These are phyloP conservation scores for Elsinoe ampelina DNA, from an alignment of 2,329 filamentous ascomycete genomes.

Conservation along the genomic window DNA sequence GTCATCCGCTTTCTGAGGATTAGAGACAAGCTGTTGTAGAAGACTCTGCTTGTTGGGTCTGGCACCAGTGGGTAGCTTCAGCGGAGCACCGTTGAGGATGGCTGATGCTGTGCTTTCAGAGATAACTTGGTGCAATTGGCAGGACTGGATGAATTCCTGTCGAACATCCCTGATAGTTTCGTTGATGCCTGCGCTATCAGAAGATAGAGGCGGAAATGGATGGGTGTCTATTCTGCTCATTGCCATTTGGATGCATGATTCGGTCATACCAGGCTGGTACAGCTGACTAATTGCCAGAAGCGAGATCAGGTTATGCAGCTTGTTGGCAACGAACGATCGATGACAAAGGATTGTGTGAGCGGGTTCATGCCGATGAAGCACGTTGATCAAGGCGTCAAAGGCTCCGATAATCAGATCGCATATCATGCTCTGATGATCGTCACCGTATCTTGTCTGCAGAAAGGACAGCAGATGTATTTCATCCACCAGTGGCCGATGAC, in stretches of 20 bases:
- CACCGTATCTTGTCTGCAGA: slow-evolving; percentile 76
- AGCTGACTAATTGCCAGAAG: slow-evolving; percentile 46
- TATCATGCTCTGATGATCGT: slow-evolving; percentile 65
- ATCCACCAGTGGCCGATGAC: slow-evolving; percentile 73
- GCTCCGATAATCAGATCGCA: slow-evolving; percentile 78
- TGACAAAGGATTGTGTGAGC: slow-evolving; percentile 58
- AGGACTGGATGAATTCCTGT: slow-evolving; percentile 81
- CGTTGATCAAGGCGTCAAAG: slow-evolving; percentile 83
- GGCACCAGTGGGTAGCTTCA: slow-evolving; percentile 63
- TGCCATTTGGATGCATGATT: slow-evolving; percentile 57
- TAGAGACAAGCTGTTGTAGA: slow-evolving; percentile 65
- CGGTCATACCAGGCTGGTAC: slow-evolving; percentile 50
- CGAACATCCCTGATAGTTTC: slow-evolving; percentile 57
- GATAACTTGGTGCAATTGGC: slow-evolving; percentile 78
- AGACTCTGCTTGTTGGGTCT: slow-evolving; percentile 71
- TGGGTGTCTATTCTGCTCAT: slow-evolving; percentile 58
- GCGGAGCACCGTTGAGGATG: slow-evolving; percentile 74
- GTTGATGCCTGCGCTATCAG: slow-evolving; percentile 45
- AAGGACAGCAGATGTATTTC: slow-evolving; percentile 70
- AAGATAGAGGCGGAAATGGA: slow-evolving; percentile 55
- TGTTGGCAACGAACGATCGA: slow-evolving; percentile 77
- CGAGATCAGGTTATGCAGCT: slow-evolving; percentile 53
- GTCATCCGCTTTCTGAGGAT: slow-evolving; percentile 64
- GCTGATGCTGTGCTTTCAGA: slow-evolving; percentile 66
- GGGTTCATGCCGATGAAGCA: slow-evolving; percentile 61